Conservation (phyloP, 1,139 yeast genomes). For the Pneumocystis wakefieldiae region DNA sequence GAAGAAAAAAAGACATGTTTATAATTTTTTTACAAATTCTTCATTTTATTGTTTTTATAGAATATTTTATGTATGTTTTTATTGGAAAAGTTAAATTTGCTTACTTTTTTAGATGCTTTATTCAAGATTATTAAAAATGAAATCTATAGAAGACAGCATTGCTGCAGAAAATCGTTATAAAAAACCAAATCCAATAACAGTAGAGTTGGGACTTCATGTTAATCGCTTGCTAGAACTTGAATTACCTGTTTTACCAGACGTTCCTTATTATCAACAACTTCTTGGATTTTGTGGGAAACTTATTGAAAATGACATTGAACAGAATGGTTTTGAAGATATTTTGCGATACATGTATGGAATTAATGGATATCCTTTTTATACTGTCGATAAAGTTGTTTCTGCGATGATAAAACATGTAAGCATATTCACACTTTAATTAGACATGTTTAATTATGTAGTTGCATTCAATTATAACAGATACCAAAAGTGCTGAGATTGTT, state of each 20-base stretch:
- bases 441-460: slow-evolving; percentile 22
- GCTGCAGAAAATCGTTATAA: slow-evolving; percentile 44
- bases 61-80: not conserved
- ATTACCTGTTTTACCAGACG: slow-evolving; percentile 52
- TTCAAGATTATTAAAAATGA: slow-evolving; percentile 64
- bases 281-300: slow-evolving; percentile 55
- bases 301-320: slow-evolving; percentile 84
- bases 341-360: slow-evolving; percentile 90
- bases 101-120: slow-evolving; percentile 59
- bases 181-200: slow-evolving; percentile 66
- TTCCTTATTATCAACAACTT: slow-evolving; percentile 47
- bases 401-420: slow-evolving; percentile 60
- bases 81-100: not conserved
- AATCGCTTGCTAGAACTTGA: slow-evolving; percentile 73
- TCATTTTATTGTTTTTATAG: slow-evolving; percentile 83
- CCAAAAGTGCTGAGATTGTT: slow-evolving; percentile 70
- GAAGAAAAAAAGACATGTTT: slow-evolving; percentile 30
- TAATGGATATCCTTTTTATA: slow-evolving; percentile 80
- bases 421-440: slow-evolving; percentile 5
- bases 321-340: slow-evolving; percentile 90
- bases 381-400: slow-evolving; percentile 84
- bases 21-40: slow-evolving; percentile 80
- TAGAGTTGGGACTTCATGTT: slow-evolving; percentile 68
- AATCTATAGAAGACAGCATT: slow-evolving; percentile 48
- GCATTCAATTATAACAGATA: slow-evolving; percentile 63